These are phyloP conservation scores for Xylaria sp. DNA, from an alignment of 2,329 filamentous ascomycete species.

Conservation along the genomic window DNA sequence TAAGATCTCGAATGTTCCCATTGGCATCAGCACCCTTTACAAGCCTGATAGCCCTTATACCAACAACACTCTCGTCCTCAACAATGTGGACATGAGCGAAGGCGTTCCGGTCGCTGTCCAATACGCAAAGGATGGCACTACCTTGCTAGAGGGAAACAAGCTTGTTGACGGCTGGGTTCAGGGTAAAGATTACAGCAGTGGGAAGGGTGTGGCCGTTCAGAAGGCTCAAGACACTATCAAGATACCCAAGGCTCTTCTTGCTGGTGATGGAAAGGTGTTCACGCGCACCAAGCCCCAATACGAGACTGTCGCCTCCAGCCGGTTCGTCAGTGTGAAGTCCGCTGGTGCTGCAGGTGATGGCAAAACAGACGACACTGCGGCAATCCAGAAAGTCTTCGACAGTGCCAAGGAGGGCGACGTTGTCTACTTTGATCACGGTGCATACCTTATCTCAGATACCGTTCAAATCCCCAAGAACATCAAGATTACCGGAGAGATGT, in stretches of 20 bases:
- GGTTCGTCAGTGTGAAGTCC: conserved; percentile 83
- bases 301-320: conserved; percentile 65
- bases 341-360: conserved; percentile 89
- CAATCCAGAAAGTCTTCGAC: conserved; percentile 80
- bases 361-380: conserved; percentile 81
- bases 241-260: conserved; percentile 69
- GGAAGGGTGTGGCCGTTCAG: conserved; percentile 62
- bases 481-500: conserved; percentile 89
- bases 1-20: conserved; percentile 74
- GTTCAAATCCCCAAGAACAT: conserved; percentile 77
- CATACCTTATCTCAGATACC: conserved; percentile 73
- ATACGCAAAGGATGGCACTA: conserved; percentile 58
- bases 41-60: conserved; percentile 64
- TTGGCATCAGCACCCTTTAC: conserved; percentile 80
- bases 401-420: conserved; percentile 67
- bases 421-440: conserved; percentile 77
- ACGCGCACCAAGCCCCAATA: conserved; percentile 92
- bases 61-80: conserved; percentile 82
- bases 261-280: conserved; percentile 72
- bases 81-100: conserved; percentile 83
- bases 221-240: conserved; percentile 57
- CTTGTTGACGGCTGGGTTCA: conserved; percentile 77
- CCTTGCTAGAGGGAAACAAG: conserved; percentile 71
- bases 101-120: conserved; percentile 71
- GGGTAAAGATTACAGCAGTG: conserved; percentile 71